These are phyloP conservation scores for Gynandropsis gynandra DNA, from an alignment of 345 rosid genomes.

Conservation along the genomic window DNA sequence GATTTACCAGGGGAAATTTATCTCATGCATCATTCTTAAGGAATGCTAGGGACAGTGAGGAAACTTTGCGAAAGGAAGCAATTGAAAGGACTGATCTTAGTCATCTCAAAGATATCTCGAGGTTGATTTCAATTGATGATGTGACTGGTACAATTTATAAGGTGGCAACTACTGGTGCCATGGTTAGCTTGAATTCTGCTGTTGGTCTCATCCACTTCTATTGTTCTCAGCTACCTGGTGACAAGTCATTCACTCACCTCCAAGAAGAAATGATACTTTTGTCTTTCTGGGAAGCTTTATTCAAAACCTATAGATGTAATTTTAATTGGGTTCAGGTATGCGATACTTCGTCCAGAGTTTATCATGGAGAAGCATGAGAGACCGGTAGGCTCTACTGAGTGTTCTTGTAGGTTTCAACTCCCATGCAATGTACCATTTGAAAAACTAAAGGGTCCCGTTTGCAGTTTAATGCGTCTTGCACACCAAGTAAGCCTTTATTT, in stretches of 20 bases:
- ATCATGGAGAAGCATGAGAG: slow-evolving; percentile 84
- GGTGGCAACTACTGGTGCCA: slow-evolving; percentile 93
- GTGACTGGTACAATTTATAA: slow-evolving; percentile 84
- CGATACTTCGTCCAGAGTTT: slow-evolving; percentile 95
- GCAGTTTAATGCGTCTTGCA: slow-evolving; percentile 92
- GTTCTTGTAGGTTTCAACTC: slow-evolving; percentile 95
- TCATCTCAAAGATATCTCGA: slow-evolving; percentile 84
- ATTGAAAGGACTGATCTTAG: slow-evolving; percentile 96
- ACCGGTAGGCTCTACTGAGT: slow-evolving; percentile 82
- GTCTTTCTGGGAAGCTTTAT: not conserved
- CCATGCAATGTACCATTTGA: slow-evolving; percentile 98
- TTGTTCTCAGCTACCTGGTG: slow-evolving; percentile 98
- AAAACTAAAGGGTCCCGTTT: slow-evolving; percentile 85
- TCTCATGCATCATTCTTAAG: slow-evolving; percentile 83
- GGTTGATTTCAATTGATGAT: slow-evolving; percentile 63
- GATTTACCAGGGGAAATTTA: slow-evolving; percentile 62
- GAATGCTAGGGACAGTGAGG: slow-evolving; percentile 97
- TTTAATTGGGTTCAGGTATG: slow-evolving; percentile 48
- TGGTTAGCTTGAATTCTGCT: slow-evolving; percentile 96
- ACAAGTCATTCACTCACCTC: slow-evolving; percentile 42
- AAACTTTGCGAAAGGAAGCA: slow-evolving; percentile 91
- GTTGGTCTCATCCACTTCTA: slow-evolving; percentile 92
- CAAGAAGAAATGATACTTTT: not conserved
- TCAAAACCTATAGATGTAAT: slow-evolving; percentile 6
- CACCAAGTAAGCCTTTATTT: slow-evolving; percentile 55